A percentile compares a stretch with the other conserved stretches of the same genome.
phyloP scores from a whole-genome alignment of 2,329 filamentous ascomycete genomes.

The Monosporascus sp. region DNA sequence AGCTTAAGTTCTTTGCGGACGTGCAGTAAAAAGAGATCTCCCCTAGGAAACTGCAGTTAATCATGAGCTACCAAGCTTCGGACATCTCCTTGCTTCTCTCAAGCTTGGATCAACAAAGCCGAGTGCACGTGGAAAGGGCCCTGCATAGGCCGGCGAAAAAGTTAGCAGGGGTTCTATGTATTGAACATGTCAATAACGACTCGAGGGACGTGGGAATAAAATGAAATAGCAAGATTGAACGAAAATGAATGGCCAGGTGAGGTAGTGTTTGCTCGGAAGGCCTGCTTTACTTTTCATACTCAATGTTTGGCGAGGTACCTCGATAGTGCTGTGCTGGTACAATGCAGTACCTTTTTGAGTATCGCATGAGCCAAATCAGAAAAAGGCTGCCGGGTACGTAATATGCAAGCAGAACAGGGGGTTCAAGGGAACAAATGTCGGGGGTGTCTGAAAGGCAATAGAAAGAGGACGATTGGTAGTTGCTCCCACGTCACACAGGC shows the following conservation, averaged over 20 bases:
- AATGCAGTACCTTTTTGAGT: neutral
- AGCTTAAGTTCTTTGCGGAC: neutral
- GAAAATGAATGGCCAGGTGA: neutral
- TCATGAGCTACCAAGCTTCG: constrained; percentile 21
- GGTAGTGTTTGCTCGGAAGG: neutral
- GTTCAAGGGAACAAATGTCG: neutral
- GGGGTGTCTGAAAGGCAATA: constrained; percentile 1
- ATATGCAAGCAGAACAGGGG: constrained; percentile 6
- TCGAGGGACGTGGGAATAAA: neutral
- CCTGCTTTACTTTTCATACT: neutral
- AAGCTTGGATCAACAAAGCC: neutral
- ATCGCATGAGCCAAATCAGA: neutral
- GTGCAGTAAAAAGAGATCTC: neutral
- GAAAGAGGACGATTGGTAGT: neutral
- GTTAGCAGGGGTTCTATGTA: neutral
- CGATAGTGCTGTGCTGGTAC: neutral
- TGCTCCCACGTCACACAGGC: neutral
- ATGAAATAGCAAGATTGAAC: neutral
- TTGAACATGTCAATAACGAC: neutral
- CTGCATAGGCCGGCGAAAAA: neutral
- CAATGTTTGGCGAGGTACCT: neutral
- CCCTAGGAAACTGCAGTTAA: constrained; percentile 14
- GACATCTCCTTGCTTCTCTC: constrained; percentile 11
- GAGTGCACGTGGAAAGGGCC: neutral
- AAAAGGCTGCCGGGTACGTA: neutral